Evolutionary conservation across 1,284 basidiomycete species (phyloP).

Genomic region (Peniophora sp.): DNA sequence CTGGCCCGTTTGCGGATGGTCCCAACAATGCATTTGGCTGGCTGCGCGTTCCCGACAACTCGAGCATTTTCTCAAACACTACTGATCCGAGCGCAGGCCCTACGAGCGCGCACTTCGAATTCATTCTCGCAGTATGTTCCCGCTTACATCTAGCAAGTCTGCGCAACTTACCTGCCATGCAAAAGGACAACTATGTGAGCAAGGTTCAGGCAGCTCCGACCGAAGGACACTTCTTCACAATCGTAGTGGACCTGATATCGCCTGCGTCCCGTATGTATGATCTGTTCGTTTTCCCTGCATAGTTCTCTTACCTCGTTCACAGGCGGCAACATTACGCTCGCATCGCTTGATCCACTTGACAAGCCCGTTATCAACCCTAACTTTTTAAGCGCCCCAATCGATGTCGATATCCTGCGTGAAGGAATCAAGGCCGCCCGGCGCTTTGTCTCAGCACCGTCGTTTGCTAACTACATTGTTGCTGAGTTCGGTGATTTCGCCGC

Average conservation of each 20-base stretch:
- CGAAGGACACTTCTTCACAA: constrained; percentile 9
- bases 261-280: constrained; percentile 12
- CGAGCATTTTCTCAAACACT: constrained; percentile 18
- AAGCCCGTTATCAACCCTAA: constrained; percentile 36
- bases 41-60: constrained; percentile 21
- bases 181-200: constrained; percentile 5
- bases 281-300: not conserved
- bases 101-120: constrained; percentile 9
- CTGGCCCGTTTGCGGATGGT: constrained; percentile 15
- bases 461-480: constrained; percentile 15
- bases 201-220: constrained; percentile 1
- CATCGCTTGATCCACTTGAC: constrained; percentile 22
- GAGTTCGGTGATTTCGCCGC: constrained; percentile 13
- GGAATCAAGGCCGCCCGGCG: constrained; percentile 14
- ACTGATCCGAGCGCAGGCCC: constrained; percentile 29
- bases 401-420: constrained; percentile 12
- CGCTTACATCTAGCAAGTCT: not conserved
- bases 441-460: constrained; percentile 15
- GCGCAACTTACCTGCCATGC: not conserved
- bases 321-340: constrained; percentile 15
- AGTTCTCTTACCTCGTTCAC: constrained; percentile 17
- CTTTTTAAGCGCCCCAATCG: constrained; percentile 26
- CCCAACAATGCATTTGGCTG: constrained; percentile 16
- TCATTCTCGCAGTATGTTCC: constrained; percentile 7
- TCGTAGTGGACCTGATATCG: constrained; percentile 7